phyloP scores from a whole-genome alignment of 495 filamentous ascomycete genomes.

The Aspergillus cavernicola region DNA sequence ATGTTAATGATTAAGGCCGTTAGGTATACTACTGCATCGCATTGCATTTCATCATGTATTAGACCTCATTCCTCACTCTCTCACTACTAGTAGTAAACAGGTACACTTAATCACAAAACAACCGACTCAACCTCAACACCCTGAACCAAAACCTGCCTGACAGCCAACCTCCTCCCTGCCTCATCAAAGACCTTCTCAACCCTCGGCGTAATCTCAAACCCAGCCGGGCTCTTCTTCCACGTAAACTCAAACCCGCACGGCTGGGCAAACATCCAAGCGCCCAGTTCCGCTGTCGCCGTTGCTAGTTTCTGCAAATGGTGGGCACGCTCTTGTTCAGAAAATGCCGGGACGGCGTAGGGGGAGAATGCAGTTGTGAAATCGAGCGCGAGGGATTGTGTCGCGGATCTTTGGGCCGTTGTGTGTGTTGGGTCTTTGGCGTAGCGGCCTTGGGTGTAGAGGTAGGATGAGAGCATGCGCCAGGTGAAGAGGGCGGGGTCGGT shows the following conservation, averaged over 20 bases:
- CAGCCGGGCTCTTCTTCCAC: conserved; percentile 9
- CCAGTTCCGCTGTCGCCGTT: conserved; percentile 17
- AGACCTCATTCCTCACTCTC: not conserved
- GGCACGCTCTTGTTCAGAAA: conserved; percentile 11
- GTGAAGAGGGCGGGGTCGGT: conserved; percentile 13
- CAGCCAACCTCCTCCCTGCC: conserved; percentile 13
- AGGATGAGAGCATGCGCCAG: conserved; percentile 27
- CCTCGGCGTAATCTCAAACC: conserved; percentile 16
- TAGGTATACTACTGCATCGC: too few species aligned
- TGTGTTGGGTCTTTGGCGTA: not conserved
- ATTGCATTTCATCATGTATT: not conserved
- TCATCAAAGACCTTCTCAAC: conserved; percentile 25
- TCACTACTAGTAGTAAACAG: too few species aligned
- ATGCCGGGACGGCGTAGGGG: conserved; percentile 15
- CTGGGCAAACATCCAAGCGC: conserved; percentile 26
- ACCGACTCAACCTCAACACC: not conserved
- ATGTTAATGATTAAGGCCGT: too few species aligned
- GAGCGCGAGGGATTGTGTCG: conserved; percentile 9
- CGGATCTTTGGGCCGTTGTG: not conserved
- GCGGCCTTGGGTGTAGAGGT: conserved; percentile 9
- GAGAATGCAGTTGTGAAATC: conserved; percentile 21
- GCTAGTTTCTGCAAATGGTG: conserved; percentile 18
- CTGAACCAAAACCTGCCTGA: conserved; percentile 15
- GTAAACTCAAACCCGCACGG: conserved; percentile 23
- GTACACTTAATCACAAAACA: too few species aligned